A percentile compares a stretch with the other conserved stretches of the same genome.
Conservation (phyloP, 2,329 filamentous ascomycete species). For the Microdochium bolleyi region DNA sequence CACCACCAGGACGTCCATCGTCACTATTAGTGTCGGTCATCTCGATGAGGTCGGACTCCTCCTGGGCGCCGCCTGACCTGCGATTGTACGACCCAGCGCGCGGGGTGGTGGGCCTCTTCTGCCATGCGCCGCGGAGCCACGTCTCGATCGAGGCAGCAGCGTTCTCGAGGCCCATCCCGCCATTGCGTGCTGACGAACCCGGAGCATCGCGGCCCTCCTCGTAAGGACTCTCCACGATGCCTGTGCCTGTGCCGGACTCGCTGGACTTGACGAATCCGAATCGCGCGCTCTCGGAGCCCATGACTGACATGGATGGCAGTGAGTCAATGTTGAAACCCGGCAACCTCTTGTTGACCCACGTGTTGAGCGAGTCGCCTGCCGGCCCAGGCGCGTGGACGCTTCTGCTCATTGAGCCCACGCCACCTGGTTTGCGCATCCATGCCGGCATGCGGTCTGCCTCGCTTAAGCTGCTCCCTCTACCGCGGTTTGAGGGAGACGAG, state of each 20-base stretch:
- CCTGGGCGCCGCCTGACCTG: slow-evolving; percentile 17
- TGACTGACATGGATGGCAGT: slow-evolving; percentile 57
- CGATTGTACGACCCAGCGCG: slow-evolving; percentile 30
- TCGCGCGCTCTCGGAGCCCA: slow-evolving; percentile 51
- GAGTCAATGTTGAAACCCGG: slow-evolving; percentile 68
- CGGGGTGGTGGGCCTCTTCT: slow-evolving; percentile 49
- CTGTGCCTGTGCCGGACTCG: slow-evolving; percentile 13
- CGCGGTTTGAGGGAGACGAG: slow-evolving; percentile 17
- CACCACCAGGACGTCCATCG: slow-evolving; percentile 30
- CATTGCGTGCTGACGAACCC: slow-evolving; percentile 32
- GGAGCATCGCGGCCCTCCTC: slow-evolving; percentile 35
- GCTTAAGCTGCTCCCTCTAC: slow-evolving; percentile 18
- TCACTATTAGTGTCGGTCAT: slow-evolving; percentile 55
- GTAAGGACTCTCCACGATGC: slow-evolving; percentile 43
- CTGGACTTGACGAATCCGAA: slow-evolving; percentile 41
- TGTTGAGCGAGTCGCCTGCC: slow-evolving; percentile 75
- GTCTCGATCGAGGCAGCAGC: slow-evolving; percentile 82
- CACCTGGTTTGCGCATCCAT: slow-evolving; percentile 77
- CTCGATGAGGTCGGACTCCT: slow-evolving; percentile 61
- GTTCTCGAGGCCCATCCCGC: slow-evolving; percentile 58
- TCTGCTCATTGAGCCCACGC: slow-evolving; percentile 73
- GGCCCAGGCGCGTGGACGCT: slow-evolving; percentile 70
- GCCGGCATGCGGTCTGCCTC: slow-evolving; percentile 28
- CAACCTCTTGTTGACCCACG: slow-evolving; percentile 75
- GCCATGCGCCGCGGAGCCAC: slow-evolving; percentile 79